Percentiles rank a stretch among this genome's conserved stretches.
Conservation (phyloP, 768 basidiomycete genomes). For the Russula vinacea region DNA sequence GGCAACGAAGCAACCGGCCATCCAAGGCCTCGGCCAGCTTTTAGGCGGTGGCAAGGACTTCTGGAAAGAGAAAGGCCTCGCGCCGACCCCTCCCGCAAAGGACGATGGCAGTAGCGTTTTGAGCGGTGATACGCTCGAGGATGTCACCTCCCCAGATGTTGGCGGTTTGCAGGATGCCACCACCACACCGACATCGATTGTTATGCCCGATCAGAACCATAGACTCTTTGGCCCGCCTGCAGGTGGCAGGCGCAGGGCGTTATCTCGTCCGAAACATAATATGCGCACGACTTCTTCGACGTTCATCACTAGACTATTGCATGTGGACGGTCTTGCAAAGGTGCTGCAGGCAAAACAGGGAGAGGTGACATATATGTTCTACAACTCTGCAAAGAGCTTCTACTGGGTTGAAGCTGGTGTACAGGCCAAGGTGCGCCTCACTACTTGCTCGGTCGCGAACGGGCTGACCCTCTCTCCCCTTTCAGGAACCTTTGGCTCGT, state of each 20-base stretch:
- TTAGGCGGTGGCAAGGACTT: conserved; percentile 65
- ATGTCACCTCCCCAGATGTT: conserved; percentile 42
- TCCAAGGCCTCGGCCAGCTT: conserved; percentile 64
- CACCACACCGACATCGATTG: conserved; percentile 41
- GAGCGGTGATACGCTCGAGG: conserved; percentile 75
- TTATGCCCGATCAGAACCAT: conserved; percentile 44
- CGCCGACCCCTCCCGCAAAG: conserved; percentile 21
- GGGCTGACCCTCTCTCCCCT: neutral
- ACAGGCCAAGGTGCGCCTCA: conserved; percentile 66
- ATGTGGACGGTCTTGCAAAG: conserved; percentile 70
- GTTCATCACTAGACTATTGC: conserved; percentile 86
- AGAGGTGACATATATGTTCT: conserved; percentile 84
- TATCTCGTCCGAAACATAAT: conserved; percentile 81
- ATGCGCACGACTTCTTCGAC: conserved; percentile 88
- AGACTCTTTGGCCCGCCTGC: conserved; percentile 54
- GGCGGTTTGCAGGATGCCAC: conserved; percentile 33
- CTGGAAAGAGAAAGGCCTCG: conserved; percentile 50
- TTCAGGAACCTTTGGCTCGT: conserved; percentile 79
- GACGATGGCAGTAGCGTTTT: conserved; percentile 69
- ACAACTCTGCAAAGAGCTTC: conserved; percentile 80
- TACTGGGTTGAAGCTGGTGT: conserved; percentile 85
- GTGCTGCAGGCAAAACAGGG: conserved; percentile 73
- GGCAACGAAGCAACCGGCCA: conserved; percentile 48
- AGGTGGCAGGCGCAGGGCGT: conserved; percentile 59
- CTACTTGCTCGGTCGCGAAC: neutral